Evolutionary conservation across 176 grass and related monocot species (phyloP).

Genomic region (Avena eriantha): DNA sequence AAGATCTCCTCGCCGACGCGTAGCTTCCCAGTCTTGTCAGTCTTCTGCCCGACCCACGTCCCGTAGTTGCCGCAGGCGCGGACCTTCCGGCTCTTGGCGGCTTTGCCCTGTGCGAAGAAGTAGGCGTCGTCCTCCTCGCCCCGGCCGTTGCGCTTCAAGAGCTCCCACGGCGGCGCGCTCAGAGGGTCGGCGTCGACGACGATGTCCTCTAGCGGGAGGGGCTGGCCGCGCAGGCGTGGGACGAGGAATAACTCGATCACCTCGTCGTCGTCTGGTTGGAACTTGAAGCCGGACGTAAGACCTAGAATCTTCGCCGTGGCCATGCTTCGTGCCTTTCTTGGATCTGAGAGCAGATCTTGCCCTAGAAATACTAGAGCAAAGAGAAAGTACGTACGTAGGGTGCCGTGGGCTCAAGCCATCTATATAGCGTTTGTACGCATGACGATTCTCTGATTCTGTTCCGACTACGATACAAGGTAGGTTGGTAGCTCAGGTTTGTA

Average conservation of each 20-base stretch:
- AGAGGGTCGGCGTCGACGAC: constrained; percentile 19
- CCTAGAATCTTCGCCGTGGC: too few relatives aligned
- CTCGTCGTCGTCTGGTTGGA: not conserved
- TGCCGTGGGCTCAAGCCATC: too few relatives aligned
- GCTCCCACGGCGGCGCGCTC: constrained; percentile 27
- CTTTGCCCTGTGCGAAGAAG: not conserved
- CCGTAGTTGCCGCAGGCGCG: not conserved
- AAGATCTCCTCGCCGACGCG: not conserved
- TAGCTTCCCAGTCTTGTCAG: too few relatives aligned
- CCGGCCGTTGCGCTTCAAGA: not conserved
- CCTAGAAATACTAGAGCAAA: too few relatives aligned
- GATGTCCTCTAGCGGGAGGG: not conserved
- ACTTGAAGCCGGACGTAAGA: too few relatives aligned
- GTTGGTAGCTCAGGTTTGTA: too few relatives aligned
- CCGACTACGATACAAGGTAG: too few relatives aligned
- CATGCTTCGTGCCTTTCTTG: too few relatives aligned
- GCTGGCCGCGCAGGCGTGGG: not conserved
- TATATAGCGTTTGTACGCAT: too few relatives aligned
- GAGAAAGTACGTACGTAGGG: too few relatives aligned
- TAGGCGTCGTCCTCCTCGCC: not conserved
- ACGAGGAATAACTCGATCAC: not conserved
- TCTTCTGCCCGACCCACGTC: constrained; percentile 18
- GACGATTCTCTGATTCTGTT: too few relatives aligned
- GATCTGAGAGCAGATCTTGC: too few relatives aligned
- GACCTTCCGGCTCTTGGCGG: not conserved